Evolutionary conservation across 2,329 filamentous ascomycete species (phyloP), one percentile per base, ranked within the genome.

Genomic region (Epicoccum sorghinum): DNA sequence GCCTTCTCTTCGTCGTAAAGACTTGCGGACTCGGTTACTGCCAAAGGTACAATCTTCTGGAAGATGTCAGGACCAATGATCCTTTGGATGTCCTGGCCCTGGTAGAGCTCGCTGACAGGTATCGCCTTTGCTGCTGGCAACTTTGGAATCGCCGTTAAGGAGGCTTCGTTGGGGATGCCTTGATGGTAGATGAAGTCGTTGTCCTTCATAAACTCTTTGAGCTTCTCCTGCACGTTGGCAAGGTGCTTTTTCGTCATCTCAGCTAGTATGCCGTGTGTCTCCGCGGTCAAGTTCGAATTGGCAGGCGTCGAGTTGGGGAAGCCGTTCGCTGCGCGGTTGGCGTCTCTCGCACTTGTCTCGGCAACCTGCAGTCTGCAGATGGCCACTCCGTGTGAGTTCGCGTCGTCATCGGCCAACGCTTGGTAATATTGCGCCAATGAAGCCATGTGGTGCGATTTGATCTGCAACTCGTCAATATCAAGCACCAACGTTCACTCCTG

Each of bases 101-200:
- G 92, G 69, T 99, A 99, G 0, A 99, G 81, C 72, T 99, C 96
- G 71, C 90, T 96, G 27, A 99, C 93, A 0, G 95, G 93, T 58
- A 99, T 98, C 3, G 95, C 92, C 74, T 99, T 99, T 7, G 95
- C 93, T 1, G 95, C 96, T 4, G 93, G 92, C 13, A 98, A 82
- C 73, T 98, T 99, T 3, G 92, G 84, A 43, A 99, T 92, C 1
- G 89, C 83, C 1, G 90, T 79, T 10, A 99, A 79, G 25, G 88
- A 89, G 4, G 92, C 90, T 74, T 97, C 92, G 8, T 88, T 87
- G 0, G 95, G 93, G 1, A 99, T 88, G 1, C 86, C 88, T 65
- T 98, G 91, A 72, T 99, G 95, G 70, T 99, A 99, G 71, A 99
- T 96, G 75, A 95, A 98, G 72, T 99, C 95, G 64, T 99, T 99